Base-by-base conservation (phyloP, 805 yeast genomes). In the Kregervanrija pseudodelftensis region DNA sequence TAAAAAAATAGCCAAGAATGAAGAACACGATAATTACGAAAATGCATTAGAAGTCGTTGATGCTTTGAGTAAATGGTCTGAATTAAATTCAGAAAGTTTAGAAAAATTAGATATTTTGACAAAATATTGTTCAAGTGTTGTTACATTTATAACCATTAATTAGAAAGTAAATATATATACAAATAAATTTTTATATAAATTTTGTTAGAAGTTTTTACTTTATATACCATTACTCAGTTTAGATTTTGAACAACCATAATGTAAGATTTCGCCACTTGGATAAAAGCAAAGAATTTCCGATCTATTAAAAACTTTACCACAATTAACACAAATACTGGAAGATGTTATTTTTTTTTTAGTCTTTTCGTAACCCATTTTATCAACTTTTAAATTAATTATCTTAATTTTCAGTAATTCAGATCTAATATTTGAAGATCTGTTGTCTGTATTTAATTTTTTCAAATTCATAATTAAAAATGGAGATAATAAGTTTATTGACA, bases 81-180 rank as follows among this genome's bases (percentile, higher is more conserved):
- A 42, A 1, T 57, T 60, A 8, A 81, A 77, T 48, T 49, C 57
- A 8, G 52, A 46, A 0, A 71, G 69, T 39, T 67, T 72, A 34
- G 69, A 68, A 3, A 70, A 69, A 12, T 62, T 90, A 55, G 95
- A 87, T 56, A 77, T 74, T 30, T 63, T 85, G 48, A 77, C 78
- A 35, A 85, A 88, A 59, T 87, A 80, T 63, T 86, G 95, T 62
- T 74, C 93, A 1, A 90, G 95, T 46, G 88, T 89, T 13, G 66
- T 85, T 31, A 74, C 71, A 50, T 79, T 85, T 55, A 68, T 87
- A 40, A 60, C 72, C 5, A 64, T 73, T 35, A 67, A 66, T n/a
- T 69, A 60, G 45, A n/a, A 15, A 28, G 15, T 30, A 33, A 16
- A 22, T 47, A 35, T 36, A 33, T 39, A 30, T n/a, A 39, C 33